Evolutionary conservation across 495 filamentous ascomycete genomes (phyloP).

Genomic region (Lentithecium fluviatile): DNA sequence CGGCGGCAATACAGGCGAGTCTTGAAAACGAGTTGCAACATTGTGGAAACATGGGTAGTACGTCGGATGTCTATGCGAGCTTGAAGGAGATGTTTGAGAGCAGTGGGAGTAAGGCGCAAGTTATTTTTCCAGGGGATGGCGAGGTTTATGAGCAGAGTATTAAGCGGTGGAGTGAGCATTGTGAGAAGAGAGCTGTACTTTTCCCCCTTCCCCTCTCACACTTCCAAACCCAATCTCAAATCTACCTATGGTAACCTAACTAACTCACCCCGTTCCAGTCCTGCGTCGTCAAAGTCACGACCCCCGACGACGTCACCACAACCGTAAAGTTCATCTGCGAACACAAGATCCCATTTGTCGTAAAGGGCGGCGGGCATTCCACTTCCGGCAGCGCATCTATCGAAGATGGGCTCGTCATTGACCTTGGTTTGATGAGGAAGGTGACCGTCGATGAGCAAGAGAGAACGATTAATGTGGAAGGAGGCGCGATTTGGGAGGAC

Average conservation of each 20-base stretch:
- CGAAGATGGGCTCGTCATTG: slow-evolving; percentile 56
- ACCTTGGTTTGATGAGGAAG: slow-evolving; percentile 52
- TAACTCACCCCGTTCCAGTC: slow-evolving; percentile 35
- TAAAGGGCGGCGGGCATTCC: slow-evolving; percentile 57
- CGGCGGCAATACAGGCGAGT: too few relatives aligned
- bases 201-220: not conserved
- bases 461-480: slow-evolving; percentile 52
- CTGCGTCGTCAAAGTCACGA: slow-evolving; percentile 46
- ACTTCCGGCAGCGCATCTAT: slow-evolving; percentile 51
- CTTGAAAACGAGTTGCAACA: not conserved
- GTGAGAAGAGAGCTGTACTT: slow-evolving; percentile 36
- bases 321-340: slow-evolving; percentile 48
- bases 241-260: not conserved
- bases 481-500: slow-evolving; percentile 57
- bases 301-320: slow-evolving; percentile 43
- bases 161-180: slow-evolving; percentile 37
- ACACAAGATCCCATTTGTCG: slow-evolving; percentile 50
- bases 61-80: slow-evolving; percentile 10
- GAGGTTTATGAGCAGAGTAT: slow-evolving; percentile 37
- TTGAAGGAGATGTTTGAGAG: slow-evolving; percentile 11
- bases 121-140: slow-evolving; percentile 16
- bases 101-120: slow-evolving; percentile 2
- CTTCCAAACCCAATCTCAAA: too few relatives aligned
- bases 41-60: not conserved
- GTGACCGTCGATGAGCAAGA: slow-evolving; percentile 49